Evolutionary conservation across 352 stramenopile species (phyloP).

Genomic region (Plasmopara viticola): DNA sequence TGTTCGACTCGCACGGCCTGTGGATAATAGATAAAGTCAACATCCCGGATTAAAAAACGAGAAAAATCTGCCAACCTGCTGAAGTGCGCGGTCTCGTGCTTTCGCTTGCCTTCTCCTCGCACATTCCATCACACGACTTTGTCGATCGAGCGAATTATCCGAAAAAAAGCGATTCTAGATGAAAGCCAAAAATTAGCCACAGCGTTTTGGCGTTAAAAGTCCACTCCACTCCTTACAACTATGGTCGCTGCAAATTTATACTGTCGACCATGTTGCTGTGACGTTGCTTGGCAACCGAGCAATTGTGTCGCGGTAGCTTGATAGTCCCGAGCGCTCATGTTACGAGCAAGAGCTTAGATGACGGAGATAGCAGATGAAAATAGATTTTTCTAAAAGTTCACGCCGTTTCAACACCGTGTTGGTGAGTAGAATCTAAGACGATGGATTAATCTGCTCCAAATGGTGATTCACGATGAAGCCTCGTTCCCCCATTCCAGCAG

Average conservation of each 20-base stretch:
- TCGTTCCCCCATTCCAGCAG: constrained; percentile 5
- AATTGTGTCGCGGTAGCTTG: constrained; percentile 28
- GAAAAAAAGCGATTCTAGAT: constrained; percentile 63
- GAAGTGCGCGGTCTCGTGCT: constrained; percentile 38
- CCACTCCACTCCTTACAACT: constrained; percentile 13
- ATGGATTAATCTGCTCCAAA: constrained; percentile 23
- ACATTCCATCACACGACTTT: constrained; percentile 47
- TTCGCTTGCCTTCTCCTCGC: constrained; percentile 48
- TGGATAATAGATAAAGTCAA: not conserved
- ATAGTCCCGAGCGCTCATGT: constrained; percentile 24
- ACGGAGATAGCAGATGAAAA: not conserved
- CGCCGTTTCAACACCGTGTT: constrained; percentile 16
- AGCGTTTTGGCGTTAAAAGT: not conserved
- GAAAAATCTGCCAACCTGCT: constrained; percentile 31
- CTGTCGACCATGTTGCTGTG: constrained; percentile 21
- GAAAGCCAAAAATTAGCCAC: not conserved
- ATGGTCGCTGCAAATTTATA: constrained; percentile 36
- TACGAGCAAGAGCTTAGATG: constrained; percentile 1
- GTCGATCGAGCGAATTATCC: constrained; percentile 59
- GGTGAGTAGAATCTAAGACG: constrained; percentile 13
- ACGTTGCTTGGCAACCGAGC: constrained; percentile 33
- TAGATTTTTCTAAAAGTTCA: constrained; percentile 4
- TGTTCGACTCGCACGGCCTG: constrained; percentile 41
- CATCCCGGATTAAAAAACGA: not conserved
- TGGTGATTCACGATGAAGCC: constrained; percentile 20